Conservation (phyloP, 495 filamentous ascomycete species). For the Xylaria longipes region DNA sequence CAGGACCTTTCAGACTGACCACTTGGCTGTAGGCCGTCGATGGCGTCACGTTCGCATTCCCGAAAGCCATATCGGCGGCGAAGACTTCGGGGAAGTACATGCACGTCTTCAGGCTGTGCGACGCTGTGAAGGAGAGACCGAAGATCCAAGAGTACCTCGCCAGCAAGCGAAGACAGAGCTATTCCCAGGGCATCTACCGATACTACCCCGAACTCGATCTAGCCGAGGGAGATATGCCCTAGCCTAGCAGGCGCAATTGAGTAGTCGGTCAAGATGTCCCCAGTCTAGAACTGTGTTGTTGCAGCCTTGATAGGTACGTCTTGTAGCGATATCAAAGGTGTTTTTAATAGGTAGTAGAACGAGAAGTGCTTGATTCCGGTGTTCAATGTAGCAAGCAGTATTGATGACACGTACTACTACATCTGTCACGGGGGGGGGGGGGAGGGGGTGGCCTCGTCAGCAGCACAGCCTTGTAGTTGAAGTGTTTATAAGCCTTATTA, state of each 20-base stretch:
- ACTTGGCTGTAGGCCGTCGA: slow-evolving; percentile 36
- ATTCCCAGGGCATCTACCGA: slow-evolving; percentile 60
- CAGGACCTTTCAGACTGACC: neutral
- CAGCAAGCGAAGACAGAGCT: slow-evolving; percentile 58
- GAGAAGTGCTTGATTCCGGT: neutral
- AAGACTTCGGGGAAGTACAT: slow-evolving; percentile 53
- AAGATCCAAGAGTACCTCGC: slow-evolving; percentile 60
- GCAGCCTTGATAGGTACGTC: neutral
- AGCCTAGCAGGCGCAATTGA: neutral
- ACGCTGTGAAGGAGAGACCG: slow-evolving; percentile 52
- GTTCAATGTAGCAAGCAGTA: neutral
- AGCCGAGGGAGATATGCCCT: slow-evolving; percentile 6
- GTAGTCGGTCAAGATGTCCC: neutral
- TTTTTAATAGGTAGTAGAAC: neutral
- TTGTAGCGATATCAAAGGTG: neutral
- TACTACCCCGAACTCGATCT: slow-evolving; percentile 64
- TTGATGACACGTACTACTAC: no score
- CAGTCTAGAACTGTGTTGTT: neutral
- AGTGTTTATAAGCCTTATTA: no score
- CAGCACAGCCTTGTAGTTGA: no score
- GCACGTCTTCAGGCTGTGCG: slow-evolving; percentile 57
- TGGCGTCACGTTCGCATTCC: slow-evolving; percentile 60
- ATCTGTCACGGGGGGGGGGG: no score
- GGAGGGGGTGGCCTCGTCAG: no score
- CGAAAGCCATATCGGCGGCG: slow-evolving; percentile 53